Base-by-base conservation (phyloP, 2,329 filamentous ascomycete genomes). In the Lasiodiplodia sp. region DNA sequence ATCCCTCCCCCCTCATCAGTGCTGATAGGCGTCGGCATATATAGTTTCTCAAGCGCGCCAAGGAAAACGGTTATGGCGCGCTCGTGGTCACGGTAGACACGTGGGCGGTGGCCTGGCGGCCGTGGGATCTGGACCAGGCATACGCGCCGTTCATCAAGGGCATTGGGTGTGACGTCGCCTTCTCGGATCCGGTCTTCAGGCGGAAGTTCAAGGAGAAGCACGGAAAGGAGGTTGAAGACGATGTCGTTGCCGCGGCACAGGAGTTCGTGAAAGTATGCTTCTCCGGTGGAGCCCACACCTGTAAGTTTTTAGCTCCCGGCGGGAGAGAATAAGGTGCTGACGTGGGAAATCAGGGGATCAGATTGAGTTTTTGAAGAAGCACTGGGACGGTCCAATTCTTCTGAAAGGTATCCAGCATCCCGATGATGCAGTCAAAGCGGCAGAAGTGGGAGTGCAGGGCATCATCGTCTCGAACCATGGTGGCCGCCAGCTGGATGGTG, bases 81-180 rank as follows among this genome's bases (percentile, higher is more conserved):
- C 83, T 92, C 0, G 86, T 92, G n/a, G 88, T 92, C 0, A 93
- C 91, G 0, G 81, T 92, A 0, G 91, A 93, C 76, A 92, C 89
- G 0, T 91, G 87, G 77, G 84, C 85, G 1, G 82, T 92, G 47
- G 86, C 85, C 1, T 93, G 90, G 90, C 82, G 91, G 52, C 90
- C 89, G 0, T 82, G 81, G 0, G 90, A 92, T 73, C 83, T 92
- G n/a, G 89, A 91, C 70, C 83, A 84, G 14, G 87, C 82, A 2
- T 78, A 77, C 51, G 75, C 75, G 56, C 76, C 76, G 0, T 76
- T 78, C 58, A 66, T 78, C 40, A 70, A 72, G 11, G 72, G 72
- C 2, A 72, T 86, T 11, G 90, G 90, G 2, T 85, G 87, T 63
- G 82, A 86, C 55, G 83, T 89, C 2, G 90, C 89, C 1, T 89